Evolutionary conservation across 768 basidiomycete genomes (phyloP).

Genomic region (Lentinula detonsa): DNA sequence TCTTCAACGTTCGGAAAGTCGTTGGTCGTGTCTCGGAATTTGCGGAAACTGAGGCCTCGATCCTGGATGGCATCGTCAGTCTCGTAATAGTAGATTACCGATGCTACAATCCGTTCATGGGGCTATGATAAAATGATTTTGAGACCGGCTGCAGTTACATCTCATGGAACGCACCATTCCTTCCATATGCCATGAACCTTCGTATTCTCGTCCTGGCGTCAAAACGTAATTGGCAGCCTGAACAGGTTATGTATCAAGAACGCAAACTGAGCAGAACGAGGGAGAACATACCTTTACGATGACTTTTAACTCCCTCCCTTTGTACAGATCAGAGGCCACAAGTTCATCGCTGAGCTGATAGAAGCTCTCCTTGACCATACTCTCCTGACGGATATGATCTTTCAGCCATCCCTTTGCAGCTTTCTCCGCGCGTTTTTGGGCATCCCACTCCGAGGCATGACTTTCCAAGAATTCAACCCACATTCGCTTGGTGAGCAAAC

Average conservation of each 20-base stretch:
- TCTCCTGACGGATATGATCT: background rate
- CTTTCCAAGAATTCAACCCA: background rate
- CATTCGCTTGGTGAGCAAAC: background rate
- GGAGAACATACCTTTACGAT: slow-evolving; percentile 1
- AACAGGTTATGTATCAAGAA: background rate
- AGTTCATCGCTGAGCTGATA: background rate
- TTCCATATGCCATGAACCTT: slow-evolving; percentile 14
- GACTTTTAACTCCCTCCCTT: slow-evolving; percentile 3
- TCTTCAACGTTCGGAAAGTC: slow-evolving; percentile 66
- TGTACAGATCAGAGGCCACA: background rate
- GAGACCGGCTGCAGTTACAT: background rate
- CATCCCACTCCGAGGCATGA: background rate
- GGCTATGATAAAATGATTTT: slow-evolving; percentile 4
- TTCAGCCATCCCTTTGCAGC: background rate
- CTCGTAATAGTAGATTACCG: slow-evolving; percentile 13
- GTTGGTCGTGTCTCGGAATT: slow-evolving; percentile 26
- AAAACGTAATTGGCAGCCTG: slow-evolving; percentile 14
- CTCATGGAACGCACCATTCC: slow-evolving; percentile 9
- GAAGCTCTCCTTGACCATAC: background rate
- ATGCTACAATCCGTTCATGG: slow-evolving; percentile 13
- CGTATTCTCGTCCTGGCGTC: slow-evolving; percentile 11
- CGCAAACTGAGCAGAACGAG: background rate
- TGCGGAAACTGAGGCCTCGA: slow-evolving; percentile 10
- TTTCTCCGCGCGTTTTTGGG: background rate
- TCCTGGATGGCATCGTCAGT: slow-evolving; percentile 9